Evolutionary conservation across 352 stramenopile genomes (phyloP).

Genomic region (Aphanomyces euteiches): DNA sequence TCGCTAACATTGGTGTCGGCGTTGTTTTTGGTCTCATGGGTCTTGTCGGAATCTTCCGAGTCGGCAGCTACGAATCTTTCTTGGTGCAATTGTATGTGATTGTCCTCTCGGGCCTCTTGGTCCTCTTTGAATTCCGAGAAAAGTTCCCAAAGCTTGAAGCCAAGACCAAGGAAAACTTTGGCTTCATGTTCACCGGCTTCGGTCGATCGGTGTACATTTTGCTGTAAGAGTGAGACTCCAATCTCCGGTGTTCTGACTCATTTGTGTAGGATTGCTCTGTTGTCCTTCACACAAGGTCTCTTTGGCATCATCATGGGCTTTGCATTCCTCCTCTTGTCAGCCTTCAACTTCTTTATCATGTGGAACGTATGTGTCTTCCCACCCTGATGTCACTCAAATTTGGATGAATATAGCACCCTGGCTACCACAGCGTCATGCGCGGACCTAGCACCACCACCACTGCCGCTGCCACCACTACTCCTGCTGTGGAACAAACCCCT

Average conservation of each 20-base stretch:
- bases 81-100: slow-evolving; percentile 75
- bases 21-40: slow-evolving; percentile 63
- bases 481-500: not conserved
- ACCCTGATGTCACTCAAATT: not conserved
- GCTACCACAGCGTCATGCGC: slow-evolving; percentile 30
- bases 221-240: slow-evolving; percentile 44
- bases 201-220: slow-evolving; percentile 81
- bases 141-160: slow-evolving; percentile 70
- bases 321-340: slow-evolving; percentile 66
- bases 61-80: slow-evolving; percentile 77
- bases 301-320: slow-evolving; percentile 70
- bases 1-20: slow-evolving; percentile 68
- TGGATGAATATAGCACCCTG: slow-evolving; percentile 16
- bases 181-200: slow-evolving; percentile 84
- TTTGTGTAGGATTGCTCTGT: slow-evolving; percentile 62
- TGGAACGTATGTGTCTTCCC: slow-evolving; percentile 45
- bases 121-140: slow-evolving; percentile 83
- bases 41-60: slow-evolving; percentile 73
- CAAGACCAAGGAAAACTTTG: slow-evolving; percentile 84
- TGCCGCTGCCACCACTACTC: not conserved
- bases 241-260: slow-evolving; percentile 21
- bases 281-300: slow-evolving; percentile 75
- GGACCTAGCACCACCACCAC: slow-evolving; percentile 14
- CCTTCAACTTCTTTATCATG: slow-evolving; percentile 88
- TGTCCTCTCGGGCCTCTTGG: slow-evolving; percentile 35